These are phyloP conservation scores for Mycena haematopus DNA, from an alignment of 768 basidiomycete genomes.

Conservation along the genomic window DNA sequence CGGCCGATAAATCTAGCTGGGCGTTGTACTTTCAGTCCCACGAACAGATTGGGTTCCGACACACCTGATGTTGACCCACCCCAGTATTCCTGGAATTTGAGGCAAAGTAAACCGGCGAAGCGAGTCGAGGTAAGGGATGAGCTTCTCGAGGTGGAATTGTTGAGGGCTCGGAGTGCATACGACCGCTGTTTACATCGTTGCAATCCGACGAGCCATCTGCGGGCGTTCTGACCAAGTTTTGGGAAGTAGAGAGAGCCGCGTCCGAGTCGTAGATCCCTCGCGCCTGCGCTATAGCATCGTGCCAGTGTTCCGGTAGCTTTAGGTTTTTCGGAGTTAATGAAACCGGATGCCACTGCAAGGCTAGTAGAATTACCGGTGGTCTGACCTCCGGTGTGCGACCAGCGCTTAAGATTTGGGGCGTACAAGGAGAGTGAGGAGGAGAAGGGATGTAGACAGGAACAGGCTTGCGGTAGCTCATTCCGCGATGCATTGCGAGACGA, in stretches of 20 bases:
- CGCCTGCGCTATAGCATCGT: slow-evolving; percentile 21
- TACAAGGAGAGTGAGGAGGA: slow-evolving; percentile 54
- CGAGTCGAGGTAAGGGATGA: slow-evolving; percentile 17
- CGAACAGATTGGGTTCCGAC: not conserved
- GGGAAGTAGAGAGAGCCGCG: not conserved
- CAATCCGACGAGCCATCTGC: not conserved
- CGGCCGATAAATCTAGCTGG: slow-evolving; percentile 23
- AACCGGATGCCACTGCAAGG: not conserved
- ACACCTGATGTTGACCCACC: slow-evolving; percentile 14
- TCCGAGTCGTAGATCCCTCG: not conserved
- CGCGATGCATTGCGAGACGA: slow-evolving; percentile 39
- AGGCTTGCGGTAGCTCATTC: slow-evolving; percentile 75
- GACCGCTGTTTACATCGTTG: not conserved
- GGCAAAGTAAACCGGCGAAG: slow-evolving; percentile 23
- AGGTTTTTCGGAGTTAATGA: slow-evolving; percentile 5
- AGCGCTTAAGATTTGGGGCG: slow-evolving; percentile 12
- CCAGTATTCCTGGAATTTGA: slow-evolving; percentile 1
- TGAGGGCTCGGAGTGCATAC: not conserved
- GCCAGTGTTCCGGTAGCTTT: slow-evolving; percentile 29
- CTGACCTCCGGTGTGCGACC: slow-evolving; percentile 9
- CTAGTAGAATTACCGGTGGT: slow-evolving; percentile 25
- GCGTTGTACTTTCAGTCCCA: not conserved
- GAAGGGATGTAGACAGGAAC: slow-evolving; percentile 72
- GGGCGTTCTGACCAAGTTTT: not conserved
- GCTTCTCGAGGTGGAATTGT: not conserved